Evolutionary conservation across 352 stramenopile genomes (phyloP).

Genomic region (Phytopythium ostracodes): DNA sequence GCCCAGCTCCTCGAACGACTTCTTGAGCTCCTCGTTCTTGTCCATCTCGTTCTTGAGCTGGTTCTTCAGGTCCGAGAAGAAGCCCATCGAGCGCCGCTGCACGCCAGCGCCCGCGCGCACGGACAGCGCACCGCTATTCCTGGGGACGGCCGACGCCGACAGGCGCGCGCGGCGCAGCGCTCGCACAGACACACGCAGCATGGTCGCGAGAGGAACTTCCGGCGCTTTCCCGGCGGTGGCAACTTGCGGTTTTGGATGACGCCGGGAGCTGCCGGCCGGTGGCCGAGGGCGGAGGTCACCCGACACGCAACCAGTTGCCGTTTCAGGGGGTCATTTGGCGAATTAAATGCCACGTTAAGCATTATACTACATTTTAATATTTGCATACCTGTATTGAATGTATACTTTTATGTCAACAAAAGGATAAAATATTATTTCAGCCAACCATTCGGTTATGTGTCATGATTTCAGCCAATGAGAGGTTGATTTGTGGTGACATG

Average conservation of each 20-base stretch:
- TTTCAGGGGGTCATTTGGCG: neutral
- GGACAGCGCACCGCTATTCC: slow-evolving; percentile 3
- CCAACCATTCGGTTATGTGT: neutral
- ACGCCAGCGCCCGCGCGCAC: slow-evolving; percentile 4
- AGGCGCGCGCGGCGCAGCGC: slow-evolving; percentile 20
- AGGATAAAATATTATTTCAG: too few relatives aligned
- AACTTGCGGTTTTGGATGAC: neutral
- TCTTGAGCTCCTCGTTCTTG: slow-evolving; percentile 80
- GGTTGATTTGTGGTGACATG: neutral
- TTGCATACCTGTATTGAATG: neutral
- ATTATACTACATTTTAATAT: neutral
- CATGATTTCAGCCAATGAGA: slow-evolving; percentile 21
- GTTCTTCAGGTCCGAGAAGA: slow-evolving; percentile 79
- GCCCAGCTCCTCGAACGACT: slow-evolving; percentile 70
- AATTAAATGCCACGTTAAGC: neutral
- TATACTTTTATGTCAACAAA: too few relatives aligned
- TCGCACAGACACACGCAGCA: slow-evolving; percentile 29
- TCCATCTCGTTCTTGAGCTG: slow-evolving; percentile 77
- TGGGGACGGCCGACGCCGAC: slow-evolving; percentile 6
- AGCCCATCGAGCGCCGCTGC: slow-evolving; percentile 56
- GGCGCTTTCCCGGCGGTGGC: slow-evolving; percentile 1
- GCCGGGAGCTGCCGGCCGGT: neutral
- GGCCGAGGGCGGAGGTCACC: slow-evolving; percentile 2
- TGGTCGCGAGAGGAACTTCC: slow-evolving; percentile 5
- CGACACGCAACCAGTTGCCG: slow-evolving; percentile 7